Base-by-base conservation (phyloP, 2,329 filamentous ascomycete species). In the Trichoderma guizhouense region DNA sequence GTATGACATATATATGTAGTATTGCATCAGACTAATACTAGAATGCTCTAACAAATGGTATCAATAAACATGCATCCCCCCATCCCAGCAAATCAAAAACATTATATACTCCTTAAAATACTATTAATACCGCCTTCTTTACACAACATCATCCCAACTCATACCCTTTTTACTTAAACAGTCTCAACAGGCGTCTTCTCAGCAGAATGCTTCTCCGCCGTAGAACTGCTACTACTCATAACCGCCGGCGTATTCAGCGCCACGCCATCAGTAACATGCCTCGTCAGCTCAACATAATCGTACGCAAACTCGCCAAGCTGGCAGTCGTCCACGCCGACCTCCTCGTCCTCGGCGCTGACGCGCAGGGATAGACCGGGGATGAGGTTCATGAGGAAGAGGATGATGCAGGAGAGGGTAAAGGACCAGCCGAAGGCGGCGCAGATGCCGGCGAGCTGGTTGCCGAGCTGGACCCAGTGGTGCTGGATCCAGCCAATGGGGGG, bases 231-330 rank as follows among this genome's bases (percentile, higher is more conserved):
- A 57, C 74, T 78, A 21, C 57, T 68, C 72, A 73, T 72, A 4
- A 24, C 51, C 67, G 73, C 75, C 14, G 68, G 58, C 75, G 39
- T 75, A 74, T 62, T 66, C 65, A n/a, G 74, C 71, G 71, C 75
- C 74, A 74, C 74, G 28, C 76, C 73, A 71, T 82, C 85, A 72
- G 81, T 83, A 70, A 94, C 89, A 76, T 95, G 91, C 70, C 87
- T 85, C 53, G 84, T 85, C 62, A 89, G 79, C 87, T 94, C 92
- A 76, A 94, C 92, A 80, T 94, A 94, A 80, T 94, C 92, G 84
- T 94, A 94, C 32, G 92, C 92, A 78, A 94, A 94, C 83, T 95
- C 92, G 81, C 92, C 92, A 66, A 94, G 90, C 83, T 94, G 90
- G 79, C 89, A 88, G 77, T 94, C 92, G 77, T 94, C 92, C 34